Base-by-base conservation (phyloP, 192 early-diverging fungal species). In the Coemansia sp. region DNA sequence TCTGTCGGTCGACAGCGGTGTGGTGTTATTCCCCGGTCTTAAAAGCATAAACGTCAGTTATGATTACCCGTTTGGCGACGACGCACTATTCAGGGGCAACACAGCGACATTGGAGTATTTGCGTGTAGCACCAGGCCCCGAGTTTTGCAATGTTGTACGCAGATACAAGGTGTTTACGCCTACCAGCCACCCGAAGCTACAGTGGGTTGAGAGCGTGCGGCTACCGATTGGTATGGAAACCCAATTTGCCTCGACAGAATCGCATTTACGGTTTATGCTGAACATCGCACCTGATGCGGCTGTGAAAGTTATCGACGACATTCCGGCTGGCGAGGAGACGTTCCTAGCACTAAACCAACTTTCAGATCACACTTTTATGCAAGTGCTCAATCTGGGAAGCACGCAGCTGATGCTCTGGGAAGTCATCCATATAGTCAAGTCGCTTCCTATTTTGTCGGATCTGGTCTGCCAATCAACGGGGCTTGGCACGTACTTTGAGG, bases 391-490 rank as follows among this genome's bases (percentile, higher is more conserved):
- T 9, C 7, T 52, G 21, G 2, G 0, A 8, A 23, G 28, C 28
- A 52, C 49, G 23, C 49, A 21, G 49, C 49, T 52, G 49, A 52
- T 52, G 49, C 49, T 52, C 23, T 52, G 49, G 49, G 49, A 52
- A 10, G 23, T 52, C 49, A 11, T 26, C 21, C 23, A 13, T 9
- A 9, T 52, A 52, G 23, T 26, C 23, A 21, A 26, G 49, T 52
- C 21, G 49, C 49, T 52, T 23, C 23, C 49, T 8, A 7, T 52
- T 26, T 23, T 52, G 21, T 52, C 49, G 7, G 49, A 52, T 26
- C 23, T 52, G 21, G 21, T 52, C 9, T 26, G 49, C 49, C 26
- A 52, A 19, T 21, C 49, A 26, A 52, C 49, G 8, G 49, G 49
- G 3, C 49, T 52, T 52, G 49, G 49, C 23, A 11, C 23, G 2